Percentiles rank a stretch among this genome's conserved stretches.
These are phyloP conservation scores for Austropuccinia psidii DNA, from an alignment of 1,284 basidiomycete genomes.

Conservation along the genomic window DNA sequence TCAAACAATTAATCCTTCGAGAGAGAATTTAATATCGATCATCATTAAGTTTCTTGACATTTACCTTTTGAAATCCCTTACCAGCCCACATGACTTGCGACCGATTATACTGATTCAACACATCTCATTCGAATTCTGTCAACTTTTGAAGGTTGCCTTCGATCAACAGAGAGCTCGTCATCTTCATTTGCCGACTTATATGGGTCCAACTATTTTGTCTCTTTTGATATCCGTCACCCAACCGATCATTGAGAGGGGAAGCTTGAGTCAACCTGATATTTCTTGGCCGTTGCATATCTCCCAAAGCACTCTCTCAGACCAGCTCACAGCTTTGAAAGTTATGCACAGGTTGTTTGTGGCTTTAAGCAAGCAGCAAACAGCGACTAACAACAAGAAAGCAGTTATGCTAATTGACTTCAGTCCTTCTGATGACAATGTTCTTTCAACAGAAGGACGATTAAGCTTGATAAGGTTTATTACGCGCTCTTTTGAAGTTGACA, in stretches of 20 bases:
- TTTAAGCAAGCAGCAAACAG: neutral
- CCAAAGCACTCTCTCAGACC: slow-evolving; percentile 20
- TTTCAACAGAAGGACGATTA: neutral
- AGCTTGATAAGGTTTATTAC: slow-evolving; percentile 7
- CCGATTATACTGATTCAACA: slow-evolving; percentile 2
- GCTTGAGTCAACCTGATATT: neutral
- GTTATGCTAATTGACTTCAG: slow-evolving; percentile 6
- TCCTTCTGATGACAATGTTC: no score
- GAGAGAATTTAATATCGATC: slow-evolving; percentile 5
- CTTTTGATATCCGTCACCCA: slow-evolving; percentile 4
- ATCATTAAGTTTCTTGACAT: slow-evolving; percentile 34
- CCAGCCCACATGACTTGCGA: slow-evolving; percentile 18
- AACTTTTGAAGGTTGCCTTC: neutral
- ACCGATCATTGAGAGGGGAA: neutral
- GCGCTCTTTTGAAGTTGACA: slow-evolving; percentile 20
- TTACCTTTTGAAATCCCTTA: slow-evolving; percentile 14
- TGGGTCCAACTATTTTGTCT: neutral
- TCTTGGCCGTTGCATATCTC: slow-evolving; percentile 24
- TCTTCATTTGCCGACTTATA: neutral
- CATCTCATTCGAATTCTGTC: slow-evolving; percentile 7
- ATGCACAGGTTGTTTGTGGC: neutral
- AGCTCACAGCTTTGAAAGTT: neutral
- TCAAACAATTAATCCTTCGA: neutral
- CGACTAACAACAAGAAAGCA: slow-evolving; percentile 10
- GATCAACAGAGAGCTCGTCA: neutral